These are phyloP conservation scores for Eucalyptus curtisii DNA, from an alignment of 345 rosid species.

Conservation along the genomic window DNA sequence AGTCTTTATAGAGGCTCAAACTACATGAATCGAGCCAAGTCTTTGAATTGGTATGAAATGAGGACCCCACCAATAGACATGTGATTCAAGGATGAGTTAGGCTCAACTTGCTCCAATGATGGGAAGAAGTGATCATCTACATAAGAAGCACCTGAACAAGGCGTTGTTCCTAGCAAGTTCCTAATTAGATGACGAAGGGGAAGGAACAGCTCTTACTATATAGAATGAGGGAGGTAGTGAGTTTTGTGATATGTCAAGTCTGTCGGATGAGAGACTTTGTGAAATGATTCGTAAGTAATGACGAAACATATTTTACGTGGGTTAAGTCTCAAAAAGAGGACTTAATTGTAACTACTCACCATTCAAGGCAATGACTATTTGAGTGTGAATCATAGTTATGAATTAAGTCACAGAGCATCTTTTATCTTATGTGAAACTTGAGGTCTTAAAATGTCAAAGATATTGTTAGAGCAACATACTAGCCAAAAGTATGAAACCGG, in stretches of 20 bases:
- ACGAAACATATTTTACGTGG: not conserved
- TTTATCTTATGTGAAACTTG: fast-evolving
- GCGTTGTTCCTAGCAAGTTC: not conserved
- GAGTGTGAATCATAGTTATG: not conserved
- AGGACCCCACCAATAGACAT: too few species aligned
- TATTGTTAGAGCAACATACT: not conserved
- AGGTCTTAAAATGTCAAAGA: not conserved
- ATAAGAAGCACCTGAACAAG: not conserved
- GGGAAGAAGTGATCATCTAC: not conserved
- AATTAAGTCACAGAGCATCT: not conserved
- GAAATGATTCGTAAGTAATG: not conserved
- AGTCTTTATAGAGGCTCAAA: too few species aligned
- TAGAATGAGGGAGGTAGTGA: not conserved
- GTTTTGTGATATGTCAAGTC: not conserved
- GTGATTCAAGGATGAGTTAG: not conserved
- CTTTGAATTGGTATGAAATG: too few species aligned
- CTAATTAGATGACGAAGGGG: not conserved
- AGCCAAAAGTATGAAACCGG: not conserved
- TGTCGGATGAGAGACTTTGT: not conserved
- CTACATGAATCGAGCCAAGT: too few species aligned
- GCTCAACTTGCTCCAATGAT: not conserved
- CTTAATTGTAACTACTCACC: not conserved
- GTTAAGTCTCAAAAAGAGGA: not conserved
- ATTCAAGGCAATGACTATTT: not conserved
- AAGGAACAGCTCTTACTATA: not conserved